These are phyloP conservation scores for Earliella scabrosa DNA, from an alignment of 1,284 basidiomycete species.

Conservation along the genomic window DNA sequence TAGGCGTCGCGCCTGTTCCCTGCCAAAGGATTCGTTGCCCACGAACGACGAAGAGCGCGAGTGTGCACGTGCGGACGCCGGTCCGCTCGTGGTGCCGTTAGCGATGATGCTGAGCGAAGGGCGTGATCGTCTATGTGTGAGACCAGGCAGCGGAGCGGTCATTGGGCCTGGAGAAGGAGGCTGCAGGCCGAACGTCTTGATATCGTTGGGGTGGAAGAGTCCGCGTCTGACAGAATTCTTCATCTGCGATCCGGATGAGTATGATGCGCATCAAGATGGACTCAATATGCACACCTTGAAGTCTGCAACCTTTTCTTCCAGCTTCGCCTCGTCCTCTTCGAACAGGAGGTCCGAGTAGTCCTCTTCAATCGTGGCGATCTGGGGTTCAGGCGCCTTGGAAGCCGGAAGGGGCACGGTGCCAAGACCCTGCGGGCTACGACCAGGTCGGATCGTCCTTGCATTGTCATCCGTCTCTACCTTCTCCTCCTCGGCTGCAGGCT, in stretches of 20 bases:
- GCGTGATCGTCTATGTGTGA: conserved; percentile 51
- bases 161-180: conserved; percentile 55
- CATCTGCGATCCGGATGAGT: conserved; percentile 44
- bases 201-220: conserved; percentile 87
- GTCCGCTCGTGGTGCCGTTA: conserved; percentile 18
- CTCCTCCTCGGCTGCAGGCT: conserved; percentile 61
- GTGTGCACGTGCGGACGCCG: conserved; percentile 34
- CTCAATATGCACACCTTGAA: conserved; percentile 72
- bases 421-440: conserved; percentile 61
- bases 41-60: conserved; percentile 61
- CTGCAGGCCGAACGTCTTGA: conserved; percentile 68
- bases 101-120: conserved; percentile 46
- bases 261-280: too few relatives aligned
- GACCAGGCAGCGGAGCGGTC: conserved; percentile 64
- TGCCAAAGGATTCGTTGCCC: conserved; percentile 61
- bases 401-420: conserved; percentile 48
- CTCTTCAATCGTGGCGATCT: conserved; percentile 72
- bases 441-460: conserved; percentile 76
- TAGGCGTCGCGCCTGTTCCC: conserved; percentile 58
- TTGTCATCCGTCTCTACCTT: conserved; percentile 72
- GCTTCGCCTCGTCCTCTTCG: conserved; percentile 73
- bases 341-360: conserved; percentile 88
- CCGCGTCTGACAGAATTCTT: conserved; percentile 74
- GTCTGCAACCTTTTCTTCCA: conserved; percentile 79
- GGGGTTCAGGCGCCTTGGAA: conserved; percentile 60